These are phyloP conservation scores for Nissolia schottii DNA, from an alignment of 306 rosid genomes.

Conservation along the genomic window DNA sequence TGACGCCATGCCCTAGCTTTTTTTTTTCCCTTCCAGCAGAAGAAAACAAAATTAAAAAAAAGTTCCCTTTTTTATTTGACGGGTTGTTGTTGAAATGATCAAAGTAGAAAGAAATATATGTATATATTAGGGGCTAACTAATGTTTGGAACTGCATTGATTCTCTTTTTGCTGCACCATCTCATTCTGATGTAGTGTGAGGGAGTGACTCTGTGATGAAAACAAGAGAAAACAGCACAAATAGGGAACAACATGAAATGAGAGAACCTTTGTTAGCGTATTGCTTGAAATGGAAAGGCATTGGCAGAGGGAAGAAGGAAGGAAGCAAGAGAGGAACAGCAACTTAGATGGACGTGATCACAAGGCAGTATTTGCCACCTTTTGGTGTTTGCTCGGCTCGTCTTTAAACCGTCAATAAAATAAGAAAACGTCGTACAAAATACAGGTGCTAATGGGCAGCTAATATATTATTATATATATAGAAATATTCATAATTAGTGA, in stretches of 20 bases:
- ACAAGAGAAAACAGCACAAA: too few species aligned
- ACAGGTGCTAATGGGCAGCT: too few species aligned
- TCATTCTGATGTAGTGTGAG: neutral
- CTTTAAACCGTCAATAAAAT: too few species aligned
- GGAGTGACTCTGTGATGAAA: neutral
- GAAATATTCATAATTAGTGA: too few species aligned
- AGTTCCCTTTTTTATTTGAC: neutral
- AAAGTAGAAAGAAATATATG: neutral
- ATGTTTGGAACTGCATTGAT: neutral
- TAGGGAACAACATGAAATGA: neutral
- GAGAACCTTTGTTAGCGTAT: neutral
- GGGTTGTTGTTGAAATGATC: neutral
- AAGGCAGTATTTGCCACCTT: neutral
- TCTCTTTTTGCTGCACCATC: neutral
- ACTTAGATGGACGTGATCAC: neutral
- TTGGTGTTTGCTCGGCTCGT: too few species aligned
- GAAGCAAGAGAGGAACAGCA: too few species aligned
- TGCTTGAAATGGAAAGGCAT: neutral
- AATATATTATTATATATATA: too few species aligned
- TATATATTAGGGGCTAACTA: too few species aligned
- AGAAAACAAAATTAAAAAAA: neutral
- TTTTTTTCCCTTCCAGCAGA: constrained; percentile 1
- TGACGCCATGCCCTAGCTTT: constrained; percentile 14
- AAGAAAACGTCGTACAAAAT: too few species aligned
- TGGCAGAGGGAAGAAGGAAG: neutral